A percentile compares a stretch with the other conserved stretches of the same genome.
Evolutionary conservation across 805 yeast genomes (phyloP).

Genomic region (Yarrowia sp.): DNA sequence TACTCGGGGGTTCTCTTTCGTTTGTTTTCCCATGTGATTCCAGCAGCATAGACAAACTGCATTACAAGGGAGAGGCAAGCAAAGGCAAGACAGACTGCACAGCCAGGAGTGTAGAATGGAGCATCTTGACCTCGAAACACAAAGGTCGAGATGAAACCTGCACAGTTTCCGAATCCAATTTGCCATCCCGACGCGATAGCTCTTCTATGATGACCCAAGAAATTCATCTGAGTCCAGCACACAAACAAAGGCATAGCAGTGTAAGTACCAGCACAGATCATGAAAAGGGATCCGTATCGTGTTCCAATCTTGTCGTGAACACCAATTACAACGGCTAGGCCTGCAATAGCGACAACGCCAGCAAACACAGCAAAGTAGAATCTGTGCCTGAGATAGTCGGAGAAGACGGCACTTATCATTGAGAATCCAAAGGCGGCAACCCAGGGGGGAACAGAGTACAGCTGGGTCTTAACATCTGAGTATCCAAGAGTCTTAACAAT

Average conservation of each 20-base stretch:
- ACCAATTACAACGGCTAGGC: slow-evolving; percentile 55
- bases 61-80: slow-evolving; percentile 37
- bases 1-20: slow-evolving; percentile 29
- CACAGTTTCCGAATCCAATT: slow-evolving; percentile 70
- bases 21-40: slow-evolving; percentile 35
- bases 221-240: slow-evolving; percentile 63
- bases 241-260: slow-evolving; percentile 63
- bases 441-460: slow-evolving; percentile 86
- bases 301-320: slow-evolving; percentile 41
- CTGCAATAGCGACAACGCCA: slow-evolving; percentile 46
- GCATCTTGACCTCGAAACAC: slow-evolving; percentile 53
- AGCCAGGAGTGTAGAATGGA: slow-evolving; percentile 57
- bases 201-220: slow-evolving; percentile 60
- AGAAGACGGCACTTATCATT: slow-evolving; percentile 55
- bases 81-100: slow-evolving; percentile 50
- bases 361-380: slow-evolving; percentile 33
- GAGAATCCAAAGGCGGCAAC: slow-evolving; percentile 66
- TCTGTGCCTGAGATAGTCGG: slow-evolving; percentile 51
- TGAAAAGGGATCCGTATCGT: slow-evolving; percentile 63
- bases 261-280: slow-evolving; percentile 56
- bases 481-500: slow-evolving; percentile 60
- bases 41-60: slow-evolving; percentile 38
- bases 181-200: slow-evolving; percentile 58
- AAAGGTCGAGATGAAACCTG: slow-evolving; percentile 64
- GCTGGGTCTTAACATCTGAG: slow-evolving; percentile 70